phyloP scores from a whole-genome alignment of 2,329 filamentous ascomycete genomes.

The Verticillium dahliae region DNA sequence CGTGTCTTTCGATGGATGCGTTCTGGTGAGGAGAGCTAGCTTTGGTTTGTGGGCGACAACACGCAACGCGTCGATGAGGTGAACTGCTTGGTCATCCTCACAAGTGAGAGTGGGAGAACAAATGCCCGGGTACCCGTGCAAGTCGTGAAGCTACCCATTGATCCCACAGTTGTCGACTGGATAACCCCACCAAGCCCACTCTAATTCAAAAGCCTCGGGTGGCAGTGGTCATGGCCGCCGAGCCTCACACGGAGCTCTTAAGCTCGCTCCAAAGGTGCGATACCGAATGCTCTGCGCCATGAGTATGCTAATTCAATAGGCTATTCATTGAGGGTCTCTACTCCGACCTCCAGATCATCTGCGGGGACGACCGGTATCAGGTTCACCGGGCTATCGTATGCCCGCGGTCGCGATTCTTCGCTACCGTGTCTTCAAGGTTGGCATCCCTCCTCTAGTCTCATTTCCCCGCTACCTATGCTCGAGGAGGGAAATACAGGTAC shows the following conservation, averaged over 20 bases:
- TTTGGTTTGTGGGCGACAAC: too few relatives aligned
- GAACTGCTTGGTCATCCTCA: too few relatives aligned
- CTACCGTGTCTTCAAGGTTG: neutral
- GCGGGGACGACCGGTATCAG: conserved; percentile 10
- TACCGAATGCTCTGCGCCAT: neutral
- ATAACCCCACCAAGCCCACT: neutral
- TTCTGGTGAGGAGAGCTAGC: too few relatives aligned
- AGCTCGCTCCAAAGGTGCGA: neutral
- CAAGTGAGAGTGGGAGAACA: too few relatives aligned
- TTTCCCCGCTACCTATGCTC: neutral
- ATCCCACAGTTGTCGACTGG: neutral
- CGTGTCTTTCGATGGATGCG: too few relatives aligned
- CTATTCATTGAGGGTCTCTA: conserved; percentile 1
- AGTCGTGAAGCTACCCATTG: too few relatives aligned
- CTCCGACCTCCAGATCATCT: conserved; percentile 7
- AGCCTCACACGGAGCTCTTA: neutral
- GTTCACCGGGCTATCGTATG: conserved; percentile 12
- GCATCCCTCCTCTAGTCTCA: neutral
- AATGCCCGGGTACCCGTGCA: too few relatives aligned
- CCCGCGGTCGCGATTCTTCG: conserved; percentile 5
- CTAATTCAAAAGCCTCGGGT: neutral
- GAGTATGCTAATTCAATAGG: neutral
- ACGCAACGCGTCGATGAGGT: too few relatives aligned
- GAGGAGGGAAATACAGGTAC: neutral
- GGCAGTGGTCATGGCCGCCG: neutral